phyloP scores from a whole-genome alignment of 768 basidiomycete genomes.

The Boletus coccyginus region DNA sequence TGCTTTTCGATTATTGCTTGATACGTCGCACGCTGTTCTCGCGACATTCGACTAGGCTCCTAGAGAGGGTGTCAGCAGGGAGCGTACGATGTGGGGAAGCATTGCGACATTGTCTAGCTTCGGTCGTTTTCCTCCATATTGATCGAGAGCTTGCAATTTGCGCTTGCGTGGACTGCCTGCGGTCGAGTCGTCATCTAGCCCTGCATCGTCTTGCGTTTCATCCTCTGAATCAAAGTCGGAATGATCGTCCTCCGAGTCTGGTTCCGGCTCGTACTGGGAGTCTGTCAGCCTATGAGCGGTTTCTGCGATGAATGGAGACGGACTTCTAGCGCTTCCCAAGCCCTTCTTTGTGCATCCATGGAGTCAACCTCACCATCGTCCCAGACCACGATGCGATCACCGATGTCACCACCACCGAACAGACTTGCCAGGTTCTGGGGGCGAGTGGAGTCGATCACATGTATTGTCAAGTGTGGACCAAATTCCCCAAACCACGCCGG shows the following conservation, averaged over 20 bases:
- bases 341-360: slow-evolving; percentile 67
- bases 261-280: slow-evolving; percentile 72
- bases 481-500: slow-evolving; percentile 77
- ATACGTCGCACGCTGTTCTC: slow-evolving; percentile 67
- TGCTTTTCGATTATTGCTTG: slow-evolving; percentile 71
- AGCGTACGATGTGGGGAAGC: not conserved
- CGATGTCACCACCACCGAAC: slow-evolving; percentile 67
- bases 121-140: slow-evolving; percentile 53
- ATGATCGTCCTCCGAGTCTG: slow-evolving; percentile 59
- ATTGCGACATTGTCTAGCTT: slow-evolving; percentile 47
- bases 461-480: slow-evolving; percentile 59
- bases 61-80: slow-evolving; percentile 22
- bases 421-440: slow-evolving; percentile 88
- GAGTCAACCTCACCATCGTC: slow-evolving; percentile 81
- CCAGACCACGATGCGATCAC: slow-evolving; percentile 84
- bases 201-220: slow-evolving; percentile 40
- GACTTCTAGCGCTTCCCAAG: slow-evolving; percentile 85
- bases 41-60: slow-evolving; percentile 57
- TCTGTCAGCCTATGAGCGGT: slow-evolving; percentile 5
- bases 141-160: slow-evolving; percentile 40
- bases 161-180: slow-evolving; percentile 48
- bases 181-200: slow-evolving; percentile 40
- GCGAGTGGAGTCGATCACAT: slow-evolving; percentile 92
- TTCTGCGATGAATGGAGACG: slow-evolving; percentile 17
- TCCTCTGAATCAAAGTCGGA: slow-evolving; percentile 47